Evolutionary conservation across 1,284 basidiomycete genomes (phyloP), one percentile per base, ranked within the genome.

Genomic region (Ceraceosorus guamensis): DNA sequence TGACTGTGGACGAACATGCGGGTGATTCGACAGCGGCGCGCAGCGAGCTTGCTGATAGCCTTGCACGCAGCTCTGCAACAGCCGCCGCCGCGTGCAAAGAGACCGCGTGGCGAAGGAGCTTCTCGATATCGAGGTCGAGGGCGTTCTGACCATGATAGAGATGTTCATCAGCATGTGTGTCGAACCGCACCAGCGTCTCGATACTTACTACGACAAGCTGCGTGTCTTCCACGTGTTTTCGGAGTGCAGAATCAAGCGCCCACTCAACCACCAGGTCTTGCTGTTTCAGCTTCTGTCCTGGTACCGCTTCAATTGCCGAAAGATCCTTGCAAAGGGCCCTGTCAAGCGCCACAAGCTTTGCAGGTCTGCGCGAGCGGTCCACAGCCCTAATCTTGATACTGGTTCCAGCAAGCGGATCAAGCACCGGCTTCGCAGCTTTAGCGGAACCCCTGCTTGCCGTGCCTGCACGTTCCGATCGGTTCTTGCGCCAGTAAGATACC

Each of bases 91-190:
- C 46, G 43, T 60, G 59, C 30, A 35, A 14, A 6, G 18, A 30
- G 14, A 52, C 51, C 10, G 41, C 59, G n/a, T 48, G 47, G n/a
- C 46, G 11, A 10, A 60, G 41, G 14, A 60, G 31, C 24, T 33
- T 45, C 30, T 53, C 50, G 39, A 52, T 45, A 34, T 60, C 46
- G 16, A 60, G 55, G 18, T 50, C 48, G 5, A 45, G 50, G 16
- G 44, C 37, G 24, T 24, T 24, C 24, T 24, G 24, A 24, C 24
- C 24, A 24, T 24, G 24, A 24, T 24, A 24, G 24, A 24, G 24
- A 24, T 24, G 24, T 24, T 24, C 24, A 24, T 24, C 24, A 24
- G 24, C 24, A 24, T 24, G 24, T 24, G 24, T 24, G 24, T 24
- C 24, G 24, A 24, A 24, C 1, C 24, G 24, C 24, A 24, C 24